Percentiles rank a stretch among this genome's conserved stretches.
Conservation (phyloP, 108 stramenopile genomes). For the Licmophora abbreviata region DNA sequence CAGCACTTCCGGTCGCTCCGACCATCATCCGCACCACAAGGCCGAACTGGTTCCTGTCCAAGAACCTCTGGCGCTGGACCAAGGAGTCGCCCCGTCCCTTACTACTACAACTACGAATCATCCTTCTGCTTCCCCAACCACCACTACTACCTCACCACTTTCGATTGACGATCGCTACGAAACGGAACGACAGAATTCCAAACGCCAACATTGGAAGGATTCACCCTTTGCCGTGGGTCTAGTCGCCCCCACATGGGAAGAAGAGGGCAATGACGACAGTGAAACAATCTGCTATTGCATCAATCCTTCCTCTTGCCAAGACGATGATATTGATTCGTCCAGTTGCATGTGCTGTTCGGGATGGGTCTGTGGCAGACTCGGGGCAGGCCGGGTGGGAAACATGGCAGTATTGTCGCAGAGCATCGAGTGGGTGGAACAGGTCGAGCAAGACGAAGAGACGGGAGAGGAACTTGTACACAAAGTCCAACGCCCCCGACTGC, state of each 20-base stretch:
- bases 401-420: slow-evolving; percentile 75
- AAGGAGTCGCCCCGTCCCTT: too few relatives aligned
- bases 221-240: slow-evolving; percentile 62
- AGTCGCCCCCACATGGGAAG: slow-evolving; percentile 68
- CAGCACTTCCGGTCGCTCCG: too few relatives aligned
- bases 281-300: slow-evolving; percentile 4
- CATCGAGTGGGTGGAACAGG: slow-evolving; percentile 58
- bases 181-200: slow-evolving; percentile 20
- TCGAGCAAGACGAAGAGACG: slow-evolving; percentile 42
- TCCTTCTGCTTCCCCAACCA: too few relatives aligned
- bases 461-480: slow-evolving; percentile 24
- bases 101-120: too few relatives aligned
- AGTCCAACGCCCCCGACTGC: slow-evolving; percentile 30
- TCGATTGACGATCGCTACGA: slow-evolving; percentile 41
- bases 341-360: slow-evolving; percentile 65
- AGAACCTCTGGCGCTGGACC: too few relatives aligned
- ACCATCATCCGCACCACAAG: too few relatives aligned
- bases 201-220: slow-evolving; percentile 59
- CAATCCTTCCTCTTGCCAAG: slow-evolving; percentile 13
- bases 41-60: too few relatives aligned
- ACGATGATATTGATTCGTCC: slow-evolving; percentile 47
- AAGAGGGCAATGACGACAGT: slow-evolving; percentile 31
- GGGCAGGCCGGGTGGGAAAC: slow-evolving; percentile 77
- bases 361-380: slow-evolving; percentile 48
- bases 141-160: too few relatives aligned